Evolutionary conservation across 2,329 filamentous ascomycete species (phyloP), one percentile per base, ranked within the genome.

Genomic region (Alternaria infectoria): DNA sequence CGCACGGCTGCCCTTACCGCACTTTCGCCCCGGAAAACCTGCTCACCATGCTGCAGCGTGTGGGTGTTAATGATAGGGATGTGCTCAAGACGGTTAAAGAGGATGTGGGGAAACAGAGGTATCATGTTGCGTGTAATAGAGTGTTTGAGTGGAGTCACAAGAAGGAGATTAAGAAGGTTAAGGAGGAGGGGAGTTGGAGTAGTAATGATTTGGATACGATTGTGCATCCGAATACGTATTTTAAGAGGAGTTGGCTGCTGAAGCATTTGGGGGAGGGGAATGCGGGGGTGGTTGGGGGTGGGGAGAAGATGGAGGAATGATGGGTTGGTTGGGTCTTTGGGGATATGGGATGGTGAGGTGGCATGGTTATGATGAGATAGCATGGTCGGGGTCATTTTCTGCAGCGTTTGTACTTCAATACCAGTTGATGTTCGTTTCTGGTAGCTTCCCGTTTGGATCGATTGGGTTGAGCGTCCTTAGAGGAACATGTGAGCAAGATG

Each of bases 201-300:
- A 79, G 90, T 7, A 88, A 89, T 15, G 92, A 97, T 78, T 85
- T 97, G 45, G 95, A 98, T 81, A 98, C 95, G 0, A 97, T 99
- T 76, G 90, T 97, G 21, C 96, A 99, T 81, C 96, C 96, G 11
- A 99, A 99, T 79, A 94, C 95, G 69, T 99, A 97, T 81, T 99
- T 98, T 81, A 97, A 97, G 85, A 87, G 95, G 59, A 97, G 93
- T 78, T 98, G 93, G 79, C 75, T 96, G 71, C 83, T 99, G 65
- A 97, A 93, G 84, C 92, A 96, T 77, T 80, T 96, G 25, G 89
- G 84, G 2, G 81, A 83, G 67, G 79, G 78, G 8, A 79, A 79
- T 66, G 77, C 64, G 19, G 78, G 78, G 3, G 45, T 79, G 9
- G 75, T 78, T 11, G 61, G n/a, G n/a, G n/a, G 26, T 11, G 26